Evolutionary conservation across 2,329 filamentous ascomycete genomes (phyloP).

Genomic region (Raffaelea albimanens): DNA sequence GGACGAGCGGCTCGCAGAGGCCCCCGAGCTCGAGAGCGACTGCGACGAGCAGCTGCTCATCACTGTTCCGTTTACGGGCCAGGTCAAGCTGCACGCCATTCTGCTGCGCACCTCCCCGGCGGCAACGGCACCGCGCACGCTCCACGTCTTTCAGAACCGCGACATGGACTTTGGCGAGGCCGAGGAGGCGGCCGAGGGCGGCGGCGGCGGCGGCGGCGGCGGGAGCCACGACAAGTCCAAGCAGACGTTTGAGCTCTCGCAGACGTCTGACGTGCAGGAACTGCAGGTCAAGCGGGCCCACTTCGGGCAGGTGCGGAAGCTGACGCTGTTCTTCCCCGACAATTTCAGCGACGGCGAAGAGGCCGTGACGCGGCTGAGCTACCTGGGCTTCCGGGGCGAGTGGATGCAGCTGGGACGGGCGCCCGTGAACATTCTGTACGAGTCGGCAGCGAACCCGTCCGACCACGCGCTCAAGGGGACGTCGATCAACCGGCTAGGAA

Average conservation of each 20-base stretch:
- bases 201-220: too few species aligned
- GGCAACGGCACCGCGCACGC: constrained; percentile 63
- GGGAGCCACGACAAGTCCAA: constrained; percentile 1
- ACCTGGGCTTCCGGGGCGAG: constrained; percentile 88
- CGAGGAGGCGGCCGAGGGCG: constrained; percentile 55
- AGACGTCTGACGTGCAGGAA: constrained; percentile 76
- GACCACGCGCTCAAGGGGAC: constrained; percentile 68
- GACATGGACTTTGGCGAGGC: constrained; percentile 78
- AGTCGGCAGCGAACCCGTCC: constrained; percentile 82
- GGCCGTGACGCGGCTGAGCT: constrained; percentile 68
- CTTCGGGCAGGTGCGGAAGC: constrained; percentile 74
- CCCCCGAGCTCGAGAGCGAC: constrained; percentile 75
- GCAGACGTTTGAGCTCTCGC: constrained; percentile 68
- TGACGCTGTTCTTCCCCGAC: constrained; percentile 83
- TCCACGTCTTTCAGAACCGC: constrained; percentile 82
- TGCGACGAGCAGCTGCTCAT: constrained; percentile 92
- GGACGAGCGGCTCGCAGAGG: constrained; percentile 61
- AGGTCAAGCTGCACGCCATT: constrained; percentile 86
- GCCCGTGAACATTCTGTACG: constrained; percentile 80
- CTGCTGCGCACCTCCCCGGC: constrained; percentile 71
- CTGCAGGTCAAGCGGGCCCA: constrained; percentile 77
- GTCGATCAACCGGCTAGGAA: constrained; percentile 43
- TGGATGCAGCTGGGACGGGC: constrained; percentile 81
- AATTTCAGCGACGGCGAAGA: constrained; percentile 78
- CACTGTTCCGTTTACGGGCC: constrained; percentile 88